Percentiles rank a stretch among this genome's conserved stretches.
Conservation (phyloP, 495 filamentous ascomycete genomes). For the Delitschia confertaspora region DNA sequence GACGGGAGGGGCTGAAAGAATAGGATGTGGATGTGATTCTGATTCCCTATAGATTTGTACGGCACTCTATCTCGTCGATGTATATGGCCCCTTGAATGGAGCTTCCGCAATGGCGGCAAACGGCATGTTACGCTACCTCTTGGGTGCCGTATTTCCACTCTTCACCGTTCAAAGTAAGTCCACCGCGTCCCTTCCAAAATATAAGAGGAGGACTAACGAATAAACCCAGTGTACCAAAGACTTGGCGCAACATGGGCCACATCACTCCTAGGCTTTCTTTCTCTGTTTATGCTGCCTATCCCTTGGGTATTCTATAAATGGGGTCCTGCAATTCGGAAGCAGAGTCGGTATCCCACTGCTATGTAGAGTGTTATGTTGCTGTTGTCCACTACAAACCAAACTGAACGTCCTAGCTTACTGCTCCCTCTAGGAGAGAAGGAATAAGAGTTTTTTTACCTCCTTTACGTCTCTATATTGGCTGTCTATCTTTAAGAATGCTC, state of each 20-base stretch:
- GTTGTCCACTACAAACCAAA: too few species aligned
- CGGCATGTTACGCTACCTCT: constrained; percentile 51
- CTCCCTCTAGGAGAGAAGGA: too few species aligned
- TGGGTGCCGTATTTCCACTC: constrained; percentile 58
- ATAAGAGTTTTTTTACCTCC: too few species aligned
- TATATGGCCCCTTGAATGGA: constrained; percentile 48
- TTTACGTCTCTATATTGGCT: too few species aligned
- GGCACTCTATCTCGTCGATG: constrained; percentile 49
- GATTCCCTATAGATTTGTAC: constrained; percentile 30
- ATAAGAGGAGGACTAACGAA: background rate
- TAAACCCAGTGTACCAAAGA: constrained; percentile 32
- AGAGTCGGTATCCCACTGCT: constrained; percentile 18
- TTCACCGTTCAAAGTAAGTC: constrained; percentile 39
- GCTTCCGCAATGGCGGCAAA: constrained; percentile 57
- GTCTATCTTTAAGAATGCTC: too few species aligned
- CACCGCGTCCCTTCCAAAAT: background rate
- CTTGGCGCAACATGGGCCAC: constrained; percentile 40
- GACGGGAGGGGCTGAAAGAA: too few species aligned
- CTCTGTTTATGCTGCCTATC: constrained; percentile 35
- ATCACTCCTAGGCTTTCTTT: constrained; percentile 39
- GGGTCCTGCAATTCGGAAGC: constrained; percentile 30
- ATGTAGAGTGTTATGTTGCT: constrained; percentile 10
- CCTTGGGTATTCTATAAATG: constrained; percentile 38
- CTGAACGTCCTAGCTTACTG: too few species aligned
- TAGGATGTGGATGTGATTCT: background rate